A percentile compares a stretch with the other conserved stretches of the same genome.
Conservation (phyloP, 2,329 filamentous ascomycete species). For the Golovinomyces cichoracearum region DNA sequence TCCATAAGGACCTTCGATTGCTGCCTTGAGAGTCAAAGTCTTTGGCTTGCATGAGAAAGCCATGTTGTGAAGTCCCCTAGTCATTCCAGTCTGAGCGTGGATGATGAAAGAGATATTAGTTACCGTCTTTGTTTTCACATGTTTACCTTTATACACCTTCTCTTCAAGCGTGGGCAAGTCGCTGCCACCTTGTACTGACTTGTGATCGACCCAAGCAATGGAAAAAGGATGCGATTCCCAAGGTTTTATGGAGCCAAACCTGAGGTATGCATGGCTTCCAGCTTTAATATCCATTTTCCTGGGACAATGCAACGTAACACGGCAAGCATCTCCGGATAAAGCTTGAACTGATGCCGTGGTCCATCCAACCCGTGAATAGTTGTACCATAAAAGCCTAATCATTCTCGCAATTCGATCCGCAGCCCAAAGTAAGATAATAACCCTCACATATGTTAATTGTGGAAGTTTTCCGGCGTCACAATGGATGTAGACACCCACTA, state of each 20-base stretch:
- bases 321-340: conserved; percentile 41
- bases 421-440: conserved; percentile 52
- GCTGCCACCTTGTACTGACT: conserved; percentile 14
- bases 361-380: conserved; percentile 25
- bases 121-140: conserved; percentile 9
- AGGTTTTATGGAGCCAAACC: conserved; percentile 35
- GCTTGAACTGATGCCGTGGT: conserved; percentile 41
- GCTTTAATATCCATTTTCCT: conserved; percentile 39
- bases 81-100: conserved; percentile 69
- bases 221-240: conserved; percentile 63
- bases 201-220: conserved; percentile 44
- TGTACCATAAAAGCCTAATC: conserved; percentile 36
- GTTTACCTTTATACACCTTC: conserved; percentile 16
- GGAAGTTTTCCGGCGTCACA: conserved; percentile 37
- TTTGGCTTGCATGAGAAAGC: conserved; percentile 21
- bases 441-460: conserved; percentile 48
- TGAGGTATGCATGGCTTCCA: conserved; percentile 50
- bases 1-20: conserved; percentile 74
- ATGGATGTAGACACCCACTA: conserved; percentile 57
- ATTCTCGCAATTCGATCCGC: conserved; percentile 41
- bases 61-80: conserved; percentile 49
- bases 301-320: conserved; percentile 44
- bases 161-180: conserved; percentile 18
- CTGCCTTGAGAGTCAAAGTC: conserved; percentile 21
- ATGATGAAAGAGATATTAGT: conserved; percentile 56